These are phyloP conservation scores for Suzukiozyma palmioleophila DNA, from an alignment of 1,139 yeast species.

Conservation along the genomic window DNA sequence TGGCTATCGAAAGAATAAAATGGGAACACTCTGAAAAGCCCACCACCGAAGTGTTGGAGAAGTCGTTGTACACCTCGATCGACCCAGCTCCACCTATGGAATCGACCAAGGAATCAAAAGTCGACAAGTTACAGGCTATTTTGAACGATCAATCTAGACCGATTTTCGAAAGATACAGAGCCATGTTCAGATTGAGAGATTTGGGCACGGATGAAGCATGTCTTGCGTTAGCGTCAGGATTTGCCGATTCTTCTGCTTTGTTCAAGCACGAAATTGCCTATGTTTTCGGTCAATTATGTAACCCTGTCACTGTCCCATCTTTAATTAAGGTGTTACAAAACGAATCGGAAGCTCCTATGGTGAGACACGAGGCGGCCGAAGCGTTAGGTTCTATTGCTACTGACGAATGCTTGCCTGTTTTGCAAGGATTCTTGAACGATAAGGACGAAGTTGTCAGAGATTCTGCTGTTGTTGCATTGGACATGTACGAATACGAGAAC, in stretches of 20 bases:
- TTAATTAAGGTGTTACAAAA: conserved; percentile 76
- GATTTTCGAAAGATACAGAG: conserved; percentile 91
- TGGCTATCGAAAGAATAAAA: conserved; percentile 89
- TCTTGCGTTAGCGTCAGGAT: conserved; percentile 85
- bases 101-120: conserved; percentile 48
- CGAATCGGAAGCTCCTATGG: conserved; percentile 90
- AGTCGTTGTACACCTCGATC: conserved; percentile 76
- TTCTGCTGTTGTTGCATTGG: conserved; percentile 93
- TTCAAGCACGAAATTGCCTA: conserved; percentile 98
- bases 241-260: conserved; percentile 84
- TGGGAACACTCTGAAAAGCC: conserved; percentile 80
- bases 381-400: conserved; percentile 97
- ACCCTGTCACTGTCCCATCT: conserved; percentile 88
- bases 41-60: conserved; percentile 62
- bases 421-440: conserved; percentile 75
- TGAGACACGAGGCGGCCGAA: conserved; percentile 99
- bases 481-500: conserved; percentile 95
- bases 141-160: conserved; percentile 76
- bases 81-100: conserved; percentile 99
- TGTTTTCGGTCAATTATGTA: conserved; percentile 95
- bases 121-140: conserved; percentile 60
- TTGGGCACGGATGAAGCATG: conserved; percentile 92
- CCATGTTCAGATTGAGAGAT: conserved; percentile 96
- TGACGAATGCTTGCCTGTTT: conserved; percentile 89
- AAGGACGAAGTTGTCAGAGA: conserved; percentile 89